These are phyloP conservation scores for Arctium minus DNA, from an alignment of 129 eudicot species.

Conservation along the genomic window DNA sequence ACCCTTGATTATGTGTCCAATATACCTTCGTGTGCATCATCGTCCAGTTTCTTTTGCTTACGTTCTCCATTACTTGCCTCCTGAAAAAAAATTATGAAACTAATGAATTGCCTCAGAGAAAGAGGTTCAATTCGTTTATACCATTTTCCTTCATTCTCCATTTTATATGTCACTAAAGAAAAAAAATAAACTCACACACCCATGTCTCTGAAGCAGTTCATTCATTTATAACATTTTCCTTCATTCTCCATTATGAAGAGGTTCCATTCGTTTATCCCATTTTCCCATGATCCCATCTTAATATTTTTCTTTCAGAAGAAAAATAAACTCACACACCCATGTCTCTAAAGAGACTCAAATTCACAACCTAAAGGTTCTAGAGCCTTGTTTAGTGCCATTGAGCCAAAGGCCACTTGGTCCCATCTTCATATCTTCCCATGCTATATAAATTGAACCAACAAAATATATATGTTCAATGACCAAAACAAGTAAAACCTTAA, in stretches of 20 bases:
- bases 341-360: not conserved
- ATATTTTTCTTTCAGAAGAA: no score
- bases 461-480: not conserved
- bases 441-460: conserved; percentile 1
- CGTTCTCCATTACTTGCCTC: conserved; percentile 31
- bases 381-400: not conserved
- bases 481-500: conserved; percentile 7
- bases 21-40: conserved; percentile 38
- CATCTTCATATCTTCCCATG: not conserved
- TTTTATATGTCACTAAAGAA: not conserved
- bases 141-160: not conserved
- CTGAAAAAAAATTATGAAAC: conserved; percentile 25
- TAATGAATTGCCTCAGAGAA: not conserved
- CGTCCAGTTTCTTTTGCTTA: conserved; percentile 31
- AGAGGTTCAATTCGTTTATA: not conserved
- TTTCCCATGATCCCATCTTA: no score
- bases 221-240: no score
- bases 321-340: not conserved
- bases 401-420: conserved; percentile 9
- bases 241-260: no score
- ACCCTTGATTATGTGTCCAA: not conserved
- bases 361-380: not conserved
- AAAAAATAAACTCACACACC: not conserved
- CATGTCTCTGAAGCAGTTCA: not conserved
- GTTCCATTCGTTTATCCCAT: not conserved